Evolutionary conservation across 1,139 yeast genomes (phyloP).

Genomic region (Petasospora rhodanensis): DNA sequence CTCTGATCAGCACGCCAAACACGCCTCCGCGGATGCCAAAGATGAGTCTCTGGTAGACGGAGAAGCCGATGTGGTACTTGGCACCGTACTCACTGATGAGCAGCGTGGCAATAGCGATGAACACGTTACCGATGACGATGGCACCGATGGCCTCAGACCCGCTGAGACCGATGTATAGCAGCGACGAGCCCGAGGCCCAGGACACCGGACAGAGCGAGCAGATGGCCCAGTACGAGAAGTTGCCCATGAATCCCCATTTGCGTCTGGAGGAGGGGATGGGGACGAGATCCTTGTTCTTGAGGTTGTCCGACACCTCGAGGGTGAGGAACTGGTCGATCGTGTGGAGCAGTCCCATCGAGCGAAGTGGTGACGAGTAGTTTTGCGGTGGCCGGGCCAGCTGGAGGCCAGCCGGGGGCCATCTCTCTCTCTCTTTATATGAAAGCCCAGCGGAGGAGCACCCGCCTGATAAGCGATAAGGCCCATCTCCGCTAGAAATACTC

Average conservation of each 20-base stretch:
- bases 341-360: too few relatives aligned
- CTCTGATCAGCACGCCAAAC: conserved; percentile 32
- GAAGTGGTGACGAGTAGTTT: too few relatives aligned
- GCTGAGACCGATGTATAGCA: conserved; percentile 35
- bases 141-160: conserved; percentile 37
- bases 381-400: too few relatives aligned
- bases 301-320: too few relatives aligned
- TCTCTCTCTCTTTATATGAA: too few relatives aligned
- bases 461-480: too few relatives aligned
- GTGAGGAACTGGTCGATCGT: too few relatives aligned
- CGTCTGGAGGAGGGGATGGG: conserved; percentile 33
- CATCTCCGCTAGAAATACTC: too few relatives aligned
- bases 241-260: conserved; percentile 39
- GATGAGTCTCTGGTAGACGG: conserved; percentile 26
- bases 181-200: conserved; percentile 39
- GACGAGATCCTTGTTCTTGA: conserved; percentile 27
- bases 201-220: conserved; percentile 28
- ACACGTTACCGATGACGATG: conserved; percentile 38
- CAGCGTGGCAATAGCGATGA: conserved; percentile 35
- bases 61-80: conserved; percentile 27
- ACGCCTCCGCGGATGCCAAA: conserved; percentile 30
- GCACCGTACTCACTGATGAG: conserved; percentile 41
- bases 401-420: too few relatives aligned
- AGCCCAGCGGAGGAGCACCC: too few relatives aligned
- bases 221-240: conserved; percentile 37